Conservation (phyloP, 179 eudicot species). For the Amaranthus tricolor region DNA sequence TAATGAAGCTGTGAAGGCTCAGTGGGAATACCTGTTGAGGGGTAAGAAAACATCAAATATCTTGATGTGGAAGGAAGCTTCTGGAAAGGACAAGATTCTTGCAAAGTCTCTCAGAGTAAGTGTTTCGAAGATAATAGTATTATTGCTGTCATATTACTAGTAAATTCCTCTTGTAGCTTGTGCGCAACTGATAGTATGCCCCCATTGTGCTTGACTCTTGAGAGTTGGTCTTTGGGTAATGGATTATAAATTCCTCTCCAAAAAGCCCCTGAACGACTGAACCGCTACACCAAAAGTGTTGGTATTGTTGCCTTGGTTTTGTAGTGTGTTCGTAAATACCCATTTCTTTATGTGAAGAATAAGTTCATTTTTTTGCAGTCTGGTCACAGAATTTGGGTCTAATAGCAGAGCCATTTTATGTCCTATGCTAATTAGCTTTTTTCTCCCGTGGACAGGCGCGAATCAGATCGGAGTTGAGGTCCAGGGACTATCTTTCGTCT, state of each 20-base stretch:
- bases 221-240: too few relatives aligned
- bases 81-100: slow-evolving; percentile 58
- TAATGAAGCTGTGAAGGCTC: slow-evolving; percentile 57
- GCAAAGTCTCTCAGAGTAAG: slow-evolving; percentile 60
- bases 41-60: slow-evolving; percentile 26
- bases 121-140: slow-evolving; percentile 2
- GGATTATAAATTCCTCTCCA: too few relatives aligned
- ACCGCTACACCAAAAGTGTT: neutral
- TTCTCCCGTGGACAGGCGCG: slow-evolving; percentile 40
- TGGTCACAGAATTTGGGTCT: neutral
- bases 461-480: slow-evolving; percentile 41
- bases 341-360: neutral
- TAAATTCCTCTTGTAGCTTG: neutral
- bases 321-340: neutral
- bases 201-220: neutral
- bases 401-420: neutral
- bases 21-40: slow-evolving; percentile 39
- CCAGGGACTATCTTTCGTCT: slow-evolving; percentile 55
- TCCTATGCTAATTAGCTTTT: neutral
- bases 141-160: neutral
- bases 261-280: too few relatives aligned
- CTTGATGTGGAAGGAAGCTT: slow-evolving; percentile 49
- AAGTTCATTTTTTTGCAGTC: neutral
- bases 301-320: neutral
- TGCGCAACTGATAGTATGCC: neutral